Evolutionary conservation across 208 protist species (phyloP).

Genomic region (Acanthamoeba lenticulata): DNA sequence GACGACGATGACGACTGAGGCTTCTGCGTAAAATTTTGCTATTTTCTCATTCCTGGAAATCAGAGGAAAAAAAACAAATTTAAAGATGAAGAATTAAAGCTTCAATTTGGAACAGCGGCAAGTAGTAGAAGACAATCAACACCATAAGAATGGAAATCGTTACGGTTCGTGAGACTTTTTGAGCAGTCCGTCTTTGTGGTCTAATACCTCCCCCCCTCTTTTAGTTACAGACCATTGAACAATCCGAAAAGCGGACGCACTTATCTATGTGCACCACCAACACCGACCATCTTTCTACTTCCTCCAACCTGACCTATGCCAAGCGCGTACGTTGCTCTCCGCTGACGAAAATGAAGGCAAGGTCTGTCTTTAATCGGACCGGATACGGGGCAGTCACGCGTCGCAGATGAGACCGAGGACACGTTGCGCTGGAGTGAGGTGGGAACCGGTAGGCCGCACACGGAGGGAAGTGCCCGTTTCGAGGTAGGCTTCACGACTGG

Average conservation of each 20-base stretch:
- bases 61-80: neutral
- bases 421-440: too few species aligned
- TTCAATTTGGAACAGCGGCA: neutral
- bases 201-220: too few species aligned
- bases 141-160: neutral
- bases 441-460: too few species aligned
- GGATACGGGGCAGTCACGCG: neutral
- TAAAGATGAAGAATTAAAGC: neutral
- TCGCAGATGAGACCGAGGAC: neutral
- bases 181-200: too few species aligned
- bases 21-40: neutral
- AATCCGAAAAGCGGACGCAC: neutral
- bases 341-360: neutral
- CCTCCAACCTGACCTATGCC: neutral
- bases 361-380: neutral
- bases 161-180: neutral
- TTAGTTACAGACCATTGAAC: neutral
- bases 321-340: neutral
- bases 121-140: neutral
- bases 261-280: neutral
- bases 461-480: neutral
- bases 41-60: neutral
- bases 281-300: neutral
- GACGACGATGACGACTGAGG: constrained; percentile 51
- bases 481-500: neutral